Conservation (phyloP, 441 rosid genomes). For the Sinapis alba region DNA sequence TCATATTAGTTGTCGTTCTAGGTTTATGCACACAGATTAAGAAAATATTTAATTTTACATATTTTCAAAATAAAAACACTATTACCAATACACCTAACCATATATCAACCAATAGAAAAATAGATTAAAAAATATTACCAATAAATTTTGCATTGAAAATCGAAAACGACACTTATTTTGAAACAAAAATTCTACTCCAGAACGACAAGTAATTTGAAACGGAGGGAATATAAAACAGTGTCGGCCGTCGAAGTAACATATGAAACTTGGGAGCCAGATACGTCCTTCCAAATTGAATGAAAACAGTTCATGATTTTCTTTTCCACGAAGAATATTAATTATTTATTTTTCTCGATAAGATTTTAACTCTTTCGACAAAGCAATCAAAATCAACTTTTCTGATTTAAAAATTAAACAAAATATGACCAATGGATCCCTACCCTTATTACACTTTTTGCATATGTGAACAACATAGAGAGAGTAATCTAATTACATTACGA, state of each 20-base stretch:
- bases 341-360: constrained; percentile 30
- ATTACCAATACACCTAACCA: no score
- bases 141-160: no score
- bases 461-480: constrained; percentile 38
- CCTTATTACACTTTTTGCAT: constrained; percentile 41
- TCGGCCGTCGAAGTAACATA: constrained; percentile 31
- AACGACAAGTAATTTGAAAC: no score
- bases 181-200: no score
- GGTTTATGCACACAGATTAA: no score
- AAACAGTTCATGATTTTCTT: constrained; percentile 28
- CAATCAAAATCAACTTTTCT: constrained; percentile 39
- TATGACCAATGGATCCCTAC: constrained; percentile 34
- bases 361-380: constrained; percentile 39
- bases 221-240: constrained; percentile 14
- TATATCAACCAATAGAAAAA: no score
- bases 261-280: constrained; percentile 33
- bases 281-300: constrained; percentile 24
- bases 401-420: background rate
- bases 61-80: no score
- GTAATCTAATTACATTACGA: constrained; percentile 17
- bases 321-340: constrained; percentile 8
- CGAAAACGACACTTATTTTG: no score
- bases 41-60: no score
- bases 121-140: no score
- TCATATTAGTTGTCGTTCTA: no score